A percentile compares a stretch with the other conserved stretches of the same genome.
phyloP scores from a whole-genome alignment of 2,329 filamentous ascomycete species.

The Zopfia rhizophila region DNA sequence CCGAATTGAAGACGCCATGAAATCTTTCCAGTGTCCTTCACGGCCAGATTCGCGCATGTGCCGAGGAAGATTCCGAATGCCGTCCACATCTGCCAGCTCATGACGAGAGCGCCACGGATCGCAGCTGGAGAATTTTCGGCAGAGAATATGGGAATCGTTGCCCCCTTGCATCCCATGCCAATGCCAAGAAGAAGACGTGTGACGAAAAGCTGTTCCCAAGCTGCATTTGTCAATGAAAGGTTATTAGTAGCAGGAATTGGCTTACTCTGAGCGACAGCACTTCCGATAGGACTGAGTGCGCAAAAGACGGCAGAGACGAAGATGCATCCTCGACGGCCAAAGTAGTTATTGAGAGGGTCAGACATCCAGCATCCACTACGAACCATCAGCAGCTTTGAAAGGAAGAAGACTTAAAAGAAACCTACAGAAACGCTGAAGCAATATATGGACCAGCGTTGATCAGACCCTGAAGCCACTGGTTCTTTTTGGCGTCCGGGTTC shows the following conservation, averaged over 20 bases:
- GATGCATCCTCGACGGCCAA: constrained; percentile 34
- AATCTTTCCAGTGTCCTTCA: constrained; percentile 23
- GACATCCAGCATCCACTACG: constrained; percentile 30
- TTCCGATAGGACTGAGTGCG: constrained; percentile 27
- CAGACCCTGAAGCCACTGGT: constrained; percentile 34
- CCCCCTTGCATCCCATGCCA: constrained; percentile 40
- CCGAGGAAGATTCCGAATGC: constrained; percentile 40
- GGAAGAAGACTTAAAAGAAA: background rate
- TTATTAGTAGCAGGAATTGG: background rate
- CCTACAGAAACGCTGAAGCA: constrained; percentile 27
- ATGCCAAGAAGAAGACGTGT: constrained; percentile 30
- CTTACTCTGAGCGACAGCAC: constrained; percentile 29
- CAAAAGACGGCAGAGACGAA: constrained; percentile 34
- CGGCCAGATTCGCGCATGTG: constrained; percentile 15
- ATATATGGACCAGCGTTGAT: constrained; percentile 35
- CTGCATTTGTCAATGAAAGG: constrained; percentile 8
- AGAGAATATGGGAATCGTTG: constrained; percentile 58
- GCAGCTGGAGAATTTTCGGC: constrained; percentile 59
- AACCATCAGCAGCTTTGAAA: constrained; percentile 7
- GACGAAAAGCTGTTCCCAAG: constrained; percentile 27
- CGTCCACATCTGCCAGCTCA: constrained; percentile 60
- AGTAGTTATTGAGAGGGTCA: constrained; percentile 33
- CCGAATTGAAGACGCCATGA: constrained; percentile 35
- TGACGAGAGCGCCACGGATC: constrained; percentile 60
- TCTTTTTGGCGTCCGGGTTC: constrained; percentile 26